Conservation (phyloP, 306 rosid genomes). For the Cicer cuneatum region DNA sequence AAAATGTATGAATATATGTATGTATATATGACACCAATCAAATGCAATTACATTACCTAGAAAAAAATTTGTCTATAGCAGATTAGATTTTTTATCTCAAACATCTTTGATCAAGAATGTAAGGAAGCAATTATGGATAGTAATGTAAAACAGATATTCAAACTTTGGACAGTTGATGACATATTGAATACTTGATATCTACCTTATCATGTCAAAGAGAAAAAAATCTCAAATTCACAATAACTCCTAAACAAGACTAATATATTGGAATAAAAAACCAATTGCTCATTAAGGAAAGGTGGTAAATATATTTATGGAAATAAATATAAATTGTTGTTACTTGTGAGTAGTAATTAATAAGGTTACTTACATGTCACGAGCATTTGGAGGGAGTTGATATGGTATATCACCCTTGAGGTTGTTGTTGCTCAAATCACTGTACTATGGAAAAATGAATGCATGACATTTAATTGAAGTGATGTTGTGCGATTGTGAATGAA, state of each 20-base stretch:
- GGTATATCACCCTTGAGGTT: slow-evolving; percentile 77
- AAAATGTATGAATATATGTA: not conserved
- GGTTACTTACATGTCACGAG: slow-evolving; percentile 63
- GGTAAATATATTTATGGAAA: too few species aligned
- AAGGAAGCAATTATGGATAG: not conserved
- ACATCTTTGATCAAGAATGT: slow-evolving; percentile 14
- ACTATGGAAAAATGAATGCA: slow-evolving; percentile 72
- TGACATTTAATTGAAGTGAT: slow-evolving; percentile 48
- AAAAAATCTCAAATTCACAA: not conserved
- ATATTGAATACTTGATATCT: slow-evolving; percentile 1
- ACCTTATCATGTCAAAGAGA: not conserved
- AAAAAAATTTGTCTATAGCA: not conserved
- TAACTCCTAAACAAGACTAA: slow-evolving; percentile 15
- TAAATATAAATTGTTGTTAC: too few species aligned
- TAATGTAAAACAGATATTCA: not conserved
- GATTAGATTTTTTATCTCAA: not conserved
- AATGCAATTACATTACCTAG: slow-evolving; percentile 2
- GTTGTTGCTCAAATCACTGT: slow-evolving; percentile 96
- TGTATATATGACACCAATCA: not conserved
- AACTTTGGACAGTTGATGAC: not conserved
- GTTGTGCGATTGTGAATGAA: slow-evolving; percentile 29
- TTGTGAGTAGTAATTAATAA: too few species aligned
- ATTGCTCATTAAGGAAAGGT: not conserved
- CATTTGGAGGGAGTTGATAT: slow-evolving; percentile 91
- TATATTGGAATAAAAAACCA: not conserved